A percentile compares a stretch with the other conserved stretches of the same genome.
Evolutionary conservation across 2,329 filamentous ascomycete genomes (phyloP).

Genomic region (Xylaria sp.): DNA sequence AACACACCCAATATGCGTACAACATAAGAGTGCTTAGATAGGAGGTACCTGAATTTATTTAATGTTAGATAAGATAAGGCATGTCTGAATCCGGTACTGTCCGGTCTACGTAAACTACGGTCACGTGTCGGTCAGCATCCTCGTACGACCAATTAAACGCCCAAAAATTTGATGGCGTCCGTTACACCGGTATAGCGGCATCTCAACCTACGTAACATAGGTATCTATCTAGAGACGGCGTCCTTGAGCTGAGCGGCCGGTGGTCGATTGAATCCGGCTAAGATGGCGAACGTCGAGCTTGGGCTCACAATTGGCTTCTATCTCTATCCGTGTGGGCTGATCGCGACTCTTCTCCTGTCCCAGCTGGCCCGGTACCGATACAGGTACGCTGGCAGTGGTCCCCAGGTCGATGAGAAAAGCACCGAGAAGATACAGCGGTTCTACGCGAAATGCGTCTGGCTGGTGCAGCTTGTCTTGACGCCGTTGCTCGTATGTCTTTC

Average conservation of each 20-base stretch:
- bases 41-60: not conserved
- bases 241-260: slow-evolving; percentile 6
- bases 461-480: slow-evolving; percentile 51
- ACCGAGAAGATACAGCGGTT: slow-evolving; percentile 46
- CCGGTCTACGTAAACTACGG: not conserved
- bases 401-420: slow-evolving; percentile 47
- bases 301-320: slow-evolving; percentile 56
- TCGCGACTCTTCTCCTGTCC: slow-evolving; percentile 51
- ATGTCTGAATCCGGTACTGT: not conserved
- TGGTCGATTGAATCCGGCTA: slow-evolving; percentile 27
- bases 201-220: not conserved
- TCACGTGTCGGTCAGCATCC: slow-evolving; percentile 11
- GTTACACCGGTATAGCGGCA: not conserved
- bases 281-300: slow-evolving; percentile 52
- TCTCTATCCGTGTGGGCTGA: slow-evolving; percentile 55
- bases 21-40: not conserved
- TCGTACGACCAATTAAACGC: slow-evolving; percentile 15
- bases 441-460: slow-evolving; percentile 52
- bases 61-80: slow-evolving; percentile 3
- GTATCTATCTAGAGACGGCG: not conserved
- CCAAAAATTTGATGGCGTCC: not conserved
- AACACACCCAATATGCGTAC: not conserved
- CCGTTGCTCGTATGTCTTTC: slow-evolving; percentile 45
- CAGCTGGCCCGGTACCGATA: slow-evolving; percentile 54
- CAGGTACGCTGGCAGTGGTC: slow-evolving; percentile 46